phyloP scores from a whole-genome alignment of 495 filamentous ascomycete genomes.

The Recurvomyces mirabilis region DNA sequence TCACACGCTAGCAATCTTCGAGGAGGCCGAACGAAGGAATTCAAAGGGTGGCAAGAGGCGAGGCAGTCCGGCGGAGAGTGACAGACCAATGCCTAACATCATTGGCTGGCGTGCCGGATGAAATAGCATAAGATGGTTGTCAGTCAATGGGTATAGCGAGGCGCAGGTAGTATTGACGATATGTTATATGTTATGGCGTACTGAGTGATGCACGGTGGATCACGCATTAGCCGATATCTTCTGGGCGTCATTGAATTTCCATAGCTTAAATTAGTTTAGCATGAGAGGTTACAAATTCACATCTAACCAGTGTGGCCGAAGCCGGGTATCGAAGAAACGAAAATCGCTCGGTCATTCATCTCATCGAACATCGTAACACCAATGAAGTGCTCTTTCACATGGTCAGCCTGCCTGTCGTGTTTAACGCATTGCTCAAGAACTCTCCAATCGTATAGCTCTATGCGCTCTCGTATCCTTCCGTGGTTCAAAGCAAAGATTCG shows the following conservation, averaged over 20 bases:
- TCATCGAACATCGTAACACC: conserved; percentile 1
- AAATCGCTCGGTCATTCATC: background rate
- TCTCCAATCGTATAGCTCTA: conserved; percentile 21
- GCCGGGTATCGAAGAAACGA: conserved; percentile 5
- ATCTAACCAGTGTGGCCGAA: background rate
- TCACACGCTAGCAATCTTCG: conserved; percentile 32
- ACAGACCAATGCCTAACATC: conserved; percentile 1
- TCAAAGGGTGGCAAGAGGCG: conserved; percentile 4
- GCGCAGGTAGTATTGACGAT: background rate
- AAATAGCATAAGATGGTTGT: background rate
- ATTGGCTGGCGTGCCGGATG: conserved; percentile 17
- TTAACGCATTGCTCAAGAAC: conserved; percentile 12
- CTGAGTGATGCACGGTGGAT: no score
- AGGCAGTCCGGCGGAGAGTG: conserved; percentile 2
- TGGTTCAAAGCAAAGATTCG: conserved; percentile 7
- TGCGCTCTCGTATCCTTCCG: conserved; percentile 10
- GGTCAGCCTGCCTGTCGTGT: background rate
- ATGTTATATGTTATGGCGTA: no score
- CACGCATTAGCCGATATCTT: no score
- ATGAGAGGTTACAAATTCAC: background rate
- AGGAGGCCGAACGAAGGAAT: conserved; percentile 13
- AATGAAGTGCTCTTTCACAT: conserved; percentile 3
- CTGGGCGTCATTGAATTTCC: background rate
- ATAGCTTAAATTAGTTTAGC: no score
- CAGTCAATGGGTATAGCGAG: background rate